Conservation (phyloP, 78 protist species). For the Creolimax fragrantissima region DNA sequence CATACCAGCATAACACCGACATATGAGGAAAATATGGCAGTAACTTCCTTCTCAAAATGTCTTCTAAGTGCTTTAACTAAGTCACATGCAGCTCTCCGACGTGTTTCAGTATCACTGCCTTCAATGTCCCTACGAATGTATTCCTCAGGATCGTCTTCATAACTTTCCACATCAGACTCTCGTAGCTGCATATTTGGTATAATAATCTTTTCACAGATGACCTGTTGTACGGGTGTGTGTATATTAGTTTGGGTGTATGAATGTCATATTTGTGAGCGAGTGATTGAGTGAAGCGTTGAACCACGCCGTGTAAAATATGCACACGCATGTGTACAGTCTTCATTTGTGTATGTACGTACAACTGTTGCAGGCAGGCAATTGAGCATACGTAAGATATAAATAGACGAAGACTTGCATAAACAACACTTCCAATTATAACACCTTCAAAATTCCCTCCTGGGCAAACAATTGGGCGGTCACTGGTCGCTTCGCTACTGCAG, state of each 20-base stretch:
- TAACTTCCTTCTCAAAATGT: conserved; percentile 33
- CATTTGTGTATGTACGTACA: too few relatives aligned
- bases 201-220: conserved; percentile 53
- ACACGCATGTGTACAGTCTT: too few relatives aligned
- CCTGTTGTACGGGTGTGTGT: neutral
- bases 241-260: too few relatives aligned
- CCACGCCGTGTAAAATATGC: too few relatives aligned
- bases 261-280: too few relatives aligned
- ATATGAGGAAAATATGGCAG: conserved; percentile 45
- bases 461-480: conserved; percentile 36
- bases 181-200: conserved; percentile 52
- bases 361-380: too few relatives aligned
- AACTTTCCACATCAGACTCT: conserved; percentile 48
- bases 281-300: too few relatives aligned
- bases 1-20: conserved; percentile 27
- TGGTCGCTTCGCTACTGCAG: conserved; percentile 31
- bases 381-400: too few relatives aligned
- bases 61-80: conserved; percentile 55
- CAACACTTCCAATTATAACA: too few relatives aligned
- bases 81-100: conserved; percentile 59
- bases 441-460: conserved; percentile 14
- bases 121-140: conserved; percentile 68
- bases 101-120: conserved; percentile 65
- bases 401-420: too few relatives aligned
- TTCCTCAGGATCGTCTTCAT: conserved; percentile 52